A percentile compares a stretch with the other conserved stretches of the same genome.
phyloP scores from a whole-genome alignment of 192 early-diverging fungal species.

The Ambispora gerdemannii region DNA sequence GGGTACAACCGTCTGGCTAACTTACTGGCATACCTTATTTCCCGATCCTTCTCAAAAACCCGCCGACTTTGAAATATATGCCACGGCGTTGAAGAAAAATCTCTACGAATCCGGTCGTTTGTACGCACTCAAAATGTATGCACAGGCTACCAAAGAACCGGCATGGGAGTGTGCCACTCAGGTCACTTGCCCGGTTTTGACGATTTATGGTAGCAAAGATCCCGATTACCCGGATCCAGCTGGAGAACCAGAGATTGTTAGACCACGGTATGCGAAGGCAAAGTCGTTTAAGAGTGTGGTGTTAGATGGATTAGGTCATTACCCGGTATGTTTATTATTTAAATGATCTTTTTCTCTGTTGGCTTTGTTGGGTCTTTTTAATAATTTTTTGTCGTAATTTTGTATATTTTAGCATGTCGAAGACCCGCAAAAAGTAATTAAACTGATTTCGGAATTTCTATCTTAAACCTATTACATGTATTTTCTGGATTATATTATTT shows the following conservation, averaged over 20 bases:
- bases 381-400: neutral
- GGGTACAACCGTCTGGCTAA: neutral
- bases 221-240: neutral
- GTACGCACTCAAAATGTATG: neutral
- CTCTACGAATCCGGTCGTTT: neutral
- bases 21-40: slow-evolving; percentile 3
- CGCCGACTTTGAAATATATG: neutral
- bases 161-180: neutral
- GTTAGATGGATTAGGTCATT: slow-evolving; percentile 1
- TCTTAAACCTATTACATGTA: no score
- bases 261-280: neutral
- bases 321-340: slow-evolving; percentile 2
- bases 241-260: neutral
- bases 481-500: no score
- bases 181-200: neutral
- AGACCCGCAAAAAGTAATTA: neutral
- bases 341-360: neutral
- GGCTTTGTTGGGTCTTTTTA: neutral
- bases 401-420: neutral
- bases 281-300: neutral
- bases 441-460: neutral
- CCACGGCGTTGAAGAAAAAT: neutral
- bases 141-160: neutral
- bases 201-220: neutral
- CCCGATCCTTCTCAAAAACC: neutral